A percentile compares a stretch with the other conserved stretches of the same genome.
Evolutionary conservation across 305 asterid genomes (phyloP).

Genomic region (Euphrasia arctica): DNA sequence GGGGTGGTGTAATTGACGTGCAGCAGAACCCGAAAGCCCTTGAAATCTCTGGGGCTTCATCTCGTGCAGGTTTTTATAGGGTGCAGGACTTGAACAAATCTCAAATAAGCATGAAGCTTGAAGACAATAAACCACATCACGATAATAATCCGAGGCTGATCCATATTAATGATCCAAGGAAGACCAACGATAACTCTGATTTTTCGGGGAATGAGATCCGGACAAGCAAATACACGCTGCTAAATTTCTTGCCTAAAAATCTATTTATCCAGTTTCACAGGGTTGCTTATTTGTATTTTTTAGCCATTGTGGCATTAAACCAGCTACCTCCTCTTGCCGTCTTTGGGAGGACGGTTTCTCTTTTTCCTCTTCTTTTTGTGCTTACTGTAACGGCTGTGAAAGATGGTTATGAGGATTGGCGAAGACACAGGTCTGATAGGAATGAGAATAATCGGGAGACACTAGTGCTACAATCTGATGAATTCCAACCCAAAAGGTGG

Average conservation of each 20-base stretch:
- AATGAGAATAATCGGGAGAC: conserved; percentile 96
- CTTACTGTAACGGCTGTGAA: conserved; percentile 95
- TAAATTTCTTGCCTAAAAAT: conserved; percentile 89
- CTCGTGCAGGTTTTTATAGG: conserved; percentile 36
- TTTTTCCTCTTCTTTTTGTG: conserved; percentile 94
- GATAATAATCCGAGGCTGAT: conserved; percentile 72
- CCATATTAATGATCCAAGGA: conserved; percentile 76
- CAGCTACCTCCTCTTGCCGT: conserved; percentile 99
- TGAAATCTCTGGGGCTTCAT: conserved; percentile 51
- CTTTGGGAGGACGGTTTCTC: conserved; percentile 95
- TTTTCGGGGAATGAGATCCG: conserved; percentile 94
- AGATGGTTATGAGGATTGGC: conserved; percentile 99
- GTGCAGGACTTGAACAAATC: conserved; percentile 40
- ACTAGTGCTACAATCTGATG: conserved; percentile 64
- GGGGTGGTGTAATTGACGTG: conserved; percentile 85
- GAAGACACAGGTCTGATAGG: conserved; percentile 97
- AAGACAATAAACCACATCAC: conserved; percentile 52
- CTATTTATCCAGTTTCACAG: conserved; percentile 94
- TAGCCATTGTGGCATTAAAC: conserved; percentile 90
- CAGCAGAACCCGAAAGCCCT: conserved; percentile 37
- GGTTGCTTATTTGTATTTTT: conserved; percentile 91
- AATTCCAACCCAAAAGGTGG: conserved; percentile 70
- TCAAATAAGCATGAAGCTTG: conserved; percentile 78
- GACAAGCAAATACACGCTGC: conserved; percentile 87
- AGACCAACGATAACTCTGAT: conserved; percentile 59